A percentile compares a stretch with the other conserved stretches of the same genome.
Evolutionary conservation across 2,329 filamentous ascomycete genomes (phyloP).

Genomic region (Camptophora hylomeconis): DNA sequence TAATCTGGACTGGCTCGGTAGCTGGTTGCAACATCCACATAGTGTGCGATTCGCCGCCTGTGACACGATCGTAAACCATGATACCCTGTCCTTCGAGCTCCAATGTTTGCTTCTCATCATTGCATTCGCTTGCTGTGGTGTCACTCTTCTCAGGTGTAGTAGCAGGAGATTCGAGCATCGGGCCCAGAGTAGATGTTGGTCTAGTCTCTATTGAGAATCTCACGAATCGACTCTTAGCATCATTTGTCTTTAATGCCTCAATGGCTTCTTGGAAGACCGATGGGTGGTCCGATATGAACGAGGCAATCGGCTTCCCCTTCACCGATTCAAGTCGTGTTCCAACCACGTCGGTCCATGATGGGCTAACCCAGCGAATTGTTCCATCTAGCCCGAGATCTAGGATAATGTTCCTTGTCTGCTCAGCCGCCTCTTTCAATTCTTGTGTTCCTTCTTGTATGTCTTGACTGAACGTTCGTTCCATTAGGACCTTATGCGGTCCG

Average conservation of each 20-base stretch:
- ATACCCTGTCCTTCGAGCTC: constrained; percentile 94
- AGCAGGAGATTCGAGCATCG: constrained; percentile 14
- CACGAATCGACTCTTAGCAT: constrained; percentile 82
- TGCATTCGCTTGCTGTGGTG: constrained; percentile 15
- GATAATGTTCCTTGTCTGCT: constrained; percentile 93
- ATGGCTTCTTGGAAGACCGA: constrained; percentile 70
- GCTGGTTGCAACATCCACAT: constrained; percentile 99
- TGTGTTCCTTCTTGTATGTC: constrained; percentile 88
- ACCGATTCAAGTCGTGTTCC: constrained; percentile 64
- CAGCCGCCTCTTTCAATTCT: constrained; percentile 86
- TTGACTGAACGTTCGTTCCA: constrained; percentile 60
- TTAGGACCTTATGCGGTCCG: constrained; percentile 20
- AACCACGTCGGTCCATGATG: constrained; percentile 88
- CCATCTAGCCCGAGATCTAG: constrained; percentile 86
- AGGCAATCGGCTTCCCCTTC: constrained; percentile 62
- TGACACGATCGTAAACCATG: constrained; percentile 86
- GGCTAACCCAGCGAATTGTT: constrained; percentile 87
- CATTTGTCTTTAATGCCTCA: constrained; percentile 81
- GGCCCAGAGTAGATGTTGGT: constrained; percentile 51
- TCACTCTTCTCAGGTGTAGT: constrained; percentile 15
- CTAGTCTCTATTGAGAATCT: constrained; percentile 64
- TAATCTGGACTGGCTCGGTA: constrained; percentile 76
- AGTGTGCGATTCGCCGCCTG: constrained; percentile 67
- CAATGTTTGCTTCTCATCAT: constrained; percentile 32
- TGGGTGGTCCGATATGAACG: constrained; percentile 70